A percentile compares a stretch with the other conserved stretches of the same genome.
phyloP scores from a whole-genome alignment of 345 rosid genomes.

The Hypericum perforatum region DNA sequence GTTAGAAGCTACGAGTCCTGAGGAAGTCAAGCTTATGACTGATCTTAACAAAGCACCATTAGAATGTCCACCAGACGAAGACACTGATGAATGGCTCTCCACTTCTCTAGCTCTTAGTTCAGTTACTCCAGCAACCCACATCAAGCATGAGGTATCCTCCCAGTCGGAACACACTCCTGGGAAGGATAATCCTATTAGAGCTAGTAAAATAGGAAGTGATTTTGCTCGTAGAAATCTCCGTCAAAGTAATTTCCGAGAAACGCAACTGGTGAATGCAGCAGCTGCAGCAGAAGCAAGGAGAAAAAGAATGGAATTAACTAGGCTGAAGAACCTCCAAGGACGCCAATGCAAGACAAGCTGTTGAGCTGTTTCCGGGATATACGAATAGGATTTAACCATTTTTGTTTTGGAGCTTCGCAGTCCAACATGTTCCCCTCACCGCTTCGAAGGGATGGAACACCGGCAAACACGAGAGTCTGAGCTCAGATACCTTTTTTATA shows the following conservation, averaged over 20 bases:
- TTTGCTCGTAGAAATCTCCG: conserved; percentile 28
- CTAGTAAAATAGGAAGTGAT: conserved; percentile 19
- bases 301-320: conserved; percentile 77
- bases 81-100: conserved; percentile 11
- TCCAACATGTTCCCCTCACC: too few species aligned
- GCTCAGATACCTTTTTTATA: too few species aligned
- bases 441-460: too few species aligned
- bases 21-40: conserved; percentile 23
- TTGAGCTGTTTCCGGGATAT: conserved; percentile 20
- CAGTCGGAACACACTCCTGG: conserved; percentile 9
- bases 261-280: conserved; percentile 30
- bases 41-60: conserved; percentile 28
- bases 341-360: conserved; percentile 50
- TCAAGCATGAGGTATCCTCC: conserved; percentile 12
- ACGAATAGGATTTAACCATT: background rate
- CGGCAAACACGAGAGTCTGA: too few species aligned
- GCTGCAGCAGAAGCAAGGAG: conserved; percentile 76
- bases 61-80: conserved; percentile 16
- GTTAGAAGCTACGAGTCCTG: conserved; percentile 32
- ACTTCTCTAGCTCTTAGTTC: conserved; percentile 19
- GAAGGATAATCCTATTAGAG: conserved; percentile 10
- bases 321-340: conserved; percentile 56
- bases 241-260: conserved; percentile 16
- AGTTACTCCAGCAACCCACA: conserved; percentile 12
- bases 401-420: too few species aligned